phyloP scores from a whole-genome alignment of 441 rosid species.

The Pelargonium citronellum region DNA sequence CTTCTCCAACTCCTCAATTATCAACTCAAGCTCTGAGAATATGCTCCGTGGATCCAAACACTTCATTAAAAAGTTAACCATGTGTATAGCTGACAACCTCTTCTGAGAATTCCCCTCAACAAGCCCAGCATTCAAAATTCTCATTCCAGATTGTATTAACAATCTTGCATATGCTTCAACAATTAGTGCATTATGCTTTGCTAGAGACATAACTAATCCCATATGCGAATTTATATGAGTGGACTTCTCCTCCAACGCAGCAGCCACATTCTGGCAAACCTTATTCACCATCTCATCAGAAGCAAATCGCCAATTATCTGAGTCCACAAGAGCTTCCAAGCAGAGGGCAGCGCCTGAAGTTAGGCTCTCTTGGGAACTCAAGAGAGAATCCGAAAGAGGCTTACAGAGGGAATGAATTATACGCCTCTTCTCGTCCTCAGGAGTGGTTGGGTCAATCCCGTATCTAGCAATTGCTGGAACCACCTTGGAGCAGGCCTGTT shows the following conservation, averaged over 20 bases:
- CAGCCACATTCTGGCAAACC: conserved; percentile 89
- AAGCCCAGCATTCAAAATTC: conserved; percentile 55
- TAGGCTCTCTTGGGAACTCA: conserved; percentile 72
- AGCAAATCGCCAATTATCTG: conserved; percentile 87
- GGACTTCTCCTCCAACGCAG: conserved; percentile 73
- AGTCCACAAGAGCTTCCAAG: conserved; percentile 86
- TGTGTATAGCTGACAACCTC: conserved; percentile 76
- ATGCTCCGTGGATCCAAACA: conserved; percentile 75
- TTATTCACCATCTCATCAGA: conserved; percentile 71
- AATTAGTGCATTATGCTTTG: conserved; percentile 68
- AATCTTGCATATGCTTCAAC: conserved; percentile 93
- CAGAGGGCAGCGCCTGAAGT: conserved; percentile 95
- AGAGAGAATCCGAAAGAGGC: conserved; percentile 78
- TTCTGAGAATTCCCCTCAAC: conserved; percentile 73
- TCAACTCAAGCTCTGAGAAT: conserved; percentile 58
- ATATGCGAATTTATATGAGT: conserved; percentile 71
- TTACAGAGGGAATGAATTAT: conserved; percentile 74
- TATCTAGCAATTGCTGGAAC: conserved; percentile 93
- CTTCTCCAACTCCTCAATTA: conserved; percentile 71
- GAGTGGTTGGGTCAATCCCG: conserved; percentile 81
- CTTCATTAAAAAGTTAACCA: conserved; percentile 95
- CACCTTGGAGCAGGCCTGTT: conserved; percentile 94
- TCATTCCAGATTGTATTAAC: conserved; percentile 69
- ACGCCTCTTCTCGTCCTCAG: conserved; percentile 58
- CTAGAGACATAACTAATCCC: conserved; percentile 82